phyloP scores from a whole-genome alignment of 148 eudicot species.

The Fagopyrum homotropicum region DNA sequence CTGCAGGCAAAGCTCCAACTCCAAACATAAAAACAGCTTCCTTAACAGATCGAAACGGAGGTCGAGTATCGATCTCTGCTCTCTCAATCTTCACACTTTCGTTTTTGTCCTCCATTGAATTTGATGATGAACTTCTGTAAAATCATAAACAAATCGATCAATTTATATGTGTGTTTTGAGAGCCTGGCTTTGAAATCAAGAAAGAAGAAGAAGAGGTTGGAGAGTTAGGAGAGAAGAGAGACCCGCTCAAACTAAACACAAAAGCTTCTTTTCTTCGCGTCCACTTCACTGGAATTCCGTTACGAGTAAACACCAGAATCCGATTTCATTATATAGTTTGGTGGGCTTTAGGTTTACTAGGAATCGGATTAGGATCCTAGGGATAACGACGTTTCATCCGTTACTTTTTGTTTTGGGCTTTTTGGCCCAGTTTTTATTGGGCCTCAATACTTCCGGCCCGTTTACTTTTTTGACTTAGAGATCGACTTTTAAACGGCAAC shows the following conservation, averaged over 20 bases:
- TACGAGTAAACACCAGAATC: conserved; percentile 4
- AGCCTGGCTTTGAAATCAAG: neutral
- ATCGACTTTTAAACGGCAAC: neutral
- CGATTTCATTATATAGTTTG: neutral
- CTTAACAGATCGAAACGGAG: conserved; percentile 14
- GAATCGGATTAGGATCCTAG: neutral
- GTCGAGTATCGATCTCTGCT: conserved; percentile 13
- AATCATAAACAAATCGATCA: neutral
- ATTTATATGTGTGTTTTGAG: neutral
- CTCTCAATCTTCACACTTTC: neutral
- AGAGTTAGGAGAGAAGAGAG: conserved; percentile 3
- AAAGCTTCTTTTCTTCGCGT: conserved; percentile 16
- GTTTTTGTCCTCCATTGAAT: neutral
- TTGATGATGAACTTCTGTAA: neutral
- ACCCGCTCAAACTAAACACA: neutral
- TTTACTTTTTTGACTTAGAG: neutral
- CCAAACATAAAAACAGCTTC: conserved; percentile 13
- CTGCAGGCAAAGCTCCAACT: neutral
- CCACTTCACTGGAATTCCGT: conserved; percentile 14
- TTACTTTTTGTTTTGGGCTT: conserved; percentile 1
- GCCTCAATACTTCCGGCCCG: neutral
- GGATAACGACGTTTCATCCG: conserved; percentile 11
- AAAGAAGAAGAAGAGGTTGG: conserved; percentile 11
- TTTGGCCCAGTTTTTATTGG: neutral
- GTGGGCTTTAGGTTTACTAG: neutral